These are phyloP conservation scores for Ziziphus jujuba DNA, from an alignment of 306 rosid species.

Conservation along the genomic window DNA sequence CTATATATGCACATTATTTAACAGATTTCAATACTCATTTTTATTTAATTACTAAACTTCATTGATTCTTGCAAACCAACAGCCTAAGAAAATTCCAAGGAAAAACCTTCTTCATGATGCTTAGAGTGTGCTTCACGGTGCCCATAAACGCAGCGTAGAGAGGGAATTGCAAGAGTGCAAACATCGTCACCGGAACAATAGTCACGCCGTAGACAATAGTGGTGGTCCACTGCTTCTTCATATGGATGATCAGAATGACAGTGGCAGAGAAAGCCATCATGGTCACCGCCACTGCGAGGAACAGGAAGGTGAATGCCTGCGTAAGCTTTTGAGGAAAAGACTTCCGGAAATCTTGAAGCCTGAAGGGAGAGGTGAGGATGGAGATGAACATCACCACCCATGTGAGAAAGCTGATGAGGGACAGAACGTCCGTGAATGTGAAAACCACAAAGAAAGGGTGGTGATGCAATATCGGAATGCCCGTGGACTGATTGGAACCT, in stretches of 20 bases:
- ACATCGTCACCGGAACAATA: slow-evolving; percentile 12
- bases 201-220: slow-evolving; percentile 20
- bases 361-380: no score
- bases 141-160: not conserved
- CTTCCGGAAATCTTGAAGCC: slow-evolving; percentile 28
- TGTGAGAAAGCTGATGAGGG: slow-evolving; percentile 26
- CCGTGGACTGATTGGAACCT: no score
- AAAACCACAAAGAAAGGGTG: slow-evolving; percentile 24
- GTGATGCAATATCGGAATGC: not conserved
- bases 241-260: slow-evolving; percentile 6
- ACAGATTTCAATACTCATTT: no score
- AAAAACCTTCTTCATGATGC: not conserved
- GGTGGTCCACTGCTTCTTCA: no score
- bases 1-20: no score
- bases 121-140: not conserved
- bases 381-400: slow-evolving; percentile 34
- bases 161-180: not conserved
- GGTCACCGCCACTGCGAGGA: slow-evolving; percentile 10
- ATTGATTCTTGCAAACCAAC: no score
- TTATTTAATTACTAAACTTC: no score
- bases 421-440: slow-evolving; percentile 29
- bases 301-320: slow-evolving; percentile 23
- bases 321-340: slow-evolving; percentile 28
- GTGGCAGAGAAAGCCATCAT: slow-evolving; percentile 35
- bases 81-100: no score